These are phyloP conservation scores for Malassezia brasiliensis DNA, from an alignment of 1,284 basidiomycete genomes.

Conservation along the genomic window DNA sequence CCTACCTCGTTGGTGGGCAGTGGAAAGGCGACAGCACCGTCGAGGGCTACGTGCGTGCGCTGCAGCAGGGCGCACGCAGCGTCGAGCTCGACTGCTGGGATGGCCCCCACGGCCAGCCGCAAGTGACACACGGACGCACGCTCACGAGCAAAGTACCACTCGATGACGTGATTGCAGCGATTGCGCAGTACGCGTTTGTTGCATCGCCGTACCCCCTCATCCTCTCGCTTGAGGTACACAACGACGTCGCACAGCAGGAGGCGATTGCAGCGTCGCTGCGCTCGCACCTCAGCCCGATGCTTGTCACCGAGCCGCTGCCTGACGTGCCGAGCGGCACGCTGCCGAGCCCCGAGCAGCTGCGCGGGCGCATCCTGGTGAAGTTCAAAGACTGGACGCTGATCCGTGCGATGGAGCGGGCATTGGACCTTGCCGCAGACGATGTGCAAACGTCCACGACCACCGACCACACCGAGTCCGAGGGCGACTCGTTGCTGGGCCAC, in stretches of 20 bases:
- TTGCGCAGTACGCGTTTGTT: slow-evolving; percentile 84
- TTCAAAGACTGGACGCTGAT: slow-evolving; percentile 26
- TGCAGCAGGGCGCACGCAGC: slow-evolving; percentile 78
- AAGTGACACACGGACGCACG: slow-evolving; percentile 76
- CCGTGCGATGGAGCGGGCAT: neutral
- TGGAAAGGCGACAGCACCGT: slow-evolving; percentile 85
- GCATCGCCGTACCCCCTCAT: slow-evolving; percentile 88
- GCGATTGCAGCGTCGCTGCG: slow-evolving; percentile 68
- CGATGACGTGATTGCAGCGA: slow-evolving; percentile 73
- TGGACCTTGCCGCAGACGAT: neutral
- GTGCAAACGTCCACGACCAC: slow-evolving; percentile 9
- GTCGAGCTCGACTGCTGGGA: slow-evolving; percentile 83
- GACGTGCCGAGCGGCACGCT: slow-evolving; percentile 50
- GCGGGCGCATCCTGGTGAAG: slow-evolving; percentile 74
- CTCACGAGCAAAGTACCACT: slow-evolving; percentile 76
- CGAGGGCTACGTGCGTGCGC: slow-evolving; percentile 87
- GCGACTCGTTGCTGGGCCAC: slow-evolving; percentile 21
- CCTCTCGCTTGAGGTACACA: slow-evolving; percentile 89
- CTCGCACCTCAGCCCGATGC: slow-evolving; percentile 65
- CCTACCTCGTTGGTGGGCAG: slow-evolving; percentile 89
- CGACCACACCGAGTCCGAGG: slow-evolving; percentile 21
- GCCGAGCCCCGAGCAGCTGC: slow-evolving; percentile 80
- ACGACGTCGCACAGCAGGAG: slow-evolving; percentile 70
- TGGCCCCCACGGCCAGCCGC: slow-evolving; percentile 56
- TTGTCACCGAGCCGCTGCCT: slow-evolving; percentile 49